Base-by-base conservation (phyloP, 257 asterid species). In the Nicotiana undulata region DNA sequence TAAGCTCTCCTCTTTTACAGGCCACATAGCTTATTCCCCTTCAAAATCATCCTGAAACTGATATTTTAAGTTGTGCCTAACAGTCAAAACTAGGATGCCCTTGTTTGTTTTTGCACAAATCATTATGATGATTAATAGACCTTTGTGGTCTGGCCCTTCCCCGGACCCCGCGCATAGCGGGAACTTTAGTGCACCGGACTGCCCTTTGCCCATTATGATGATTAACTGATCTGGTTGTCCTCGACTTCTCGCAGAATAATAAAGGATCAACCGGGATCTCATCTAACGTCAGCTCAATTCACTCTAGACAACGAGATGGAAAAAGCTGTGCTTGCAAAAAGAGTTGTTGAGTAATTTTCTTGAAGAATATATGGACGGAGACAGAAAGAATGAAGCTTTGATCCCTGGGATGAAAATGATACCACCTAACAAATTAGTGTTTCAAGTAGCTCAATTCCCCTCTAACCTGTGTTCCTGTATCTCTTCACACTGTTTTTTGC, bases 281-380 rank as follows among this genome's bases (percentile, higher is more conserved):
- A 53, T 37, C 76, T 7, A 82, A 22, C 61, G 37, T 58, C 13
- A 76, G 55, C 28, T 63, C 67, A 9, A 53, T 9, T 63, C 70
- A 68, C 16, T 55, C 4, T 16, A 29, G 37, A 17, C 64, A 81
- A 17, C 61, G n/a, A 22, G 61, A 9, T 15, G 74, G 80, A 37
- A 46, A 26, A 72, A 5, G 8, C 8, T 44, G 80, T 26, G 83
- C 60, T 72, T 81, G 83, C 79, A 40, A 64, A 2, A 81, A 11
- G 64, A 6, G 56, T 24, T 52, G 9, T 13, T 56, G 80, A 55
- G 18, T 28, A 46, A 46, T 46, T 72, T 72, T 46, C 24, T 46
- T 22, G 61, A 72, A 16, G 60, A 72, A 68, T 5, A 40, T 12
- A 20, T 40, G 32, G 77, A 70, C n/a, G 7, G 16, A 70, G 12